Evolutionary conservation across 768 basidiomycete species (phyloP), one percentile per base, ranked within the genome.

Genomic region (Filobasidium wieringae): DNA sequence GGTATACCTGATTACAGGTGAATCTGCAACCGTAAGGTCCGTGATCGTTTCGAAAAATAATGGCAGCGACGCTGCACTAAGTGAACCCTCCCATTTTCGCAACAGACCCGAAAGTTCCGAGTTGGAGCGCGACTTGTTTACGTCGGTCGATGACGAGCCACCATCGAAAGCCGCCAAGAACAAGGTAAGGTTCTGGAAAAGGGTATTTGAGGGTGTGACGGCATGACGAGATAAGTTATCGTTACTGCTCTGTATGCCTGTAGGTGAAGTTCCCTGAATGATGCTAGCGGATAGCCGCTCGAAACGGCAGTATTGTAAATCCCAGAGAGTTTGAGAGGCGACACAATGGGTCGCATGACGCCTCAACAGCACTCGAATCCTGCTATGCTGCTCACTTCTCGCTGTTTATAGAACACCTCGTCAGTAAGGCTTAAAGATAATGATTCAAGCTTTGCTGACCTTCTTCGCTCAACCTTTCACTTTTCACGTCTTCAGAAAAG

Each of bases 81-180:
- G 5, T 19, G 43, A 19, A 24, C 22, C 22, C 29, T 47, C 43
- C 43, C 43, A 47, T 47, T 47, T 47, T 7, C 43, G 43, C 43
- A 47, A 26, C 5, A 26, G 24, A 22, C 11, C 29, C 43, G 43
- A 47, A 2, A 47, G 17, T 27, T 47, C 43, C 43, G 43, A 17
- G 14, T 27, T 27, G 43, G 29, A 47, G 19, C 43, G 43, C 4
- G 15, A 24, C 43, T 47, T 47, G 3, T 19, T 12, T 24, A 19
- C 29, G 43, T 47, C 43, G 22, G 22, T 19, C 5, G 17, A 22
- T 47, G 22, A 27, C 14, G 43, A 27, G 7, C 81, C 77, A 1
- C 85, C 84, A 34, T 83, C 82, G 27, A 84, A 78, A 0, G 85
- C 81, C 2, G 87, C 81, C 47, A 90, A 76, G 73, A 85, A 88